A percentile compares a stretch with the other conserved stretches of the same genome.
Conservation (phyloP, 768 basidiomycete species). For the Mycena venus region DNA sequence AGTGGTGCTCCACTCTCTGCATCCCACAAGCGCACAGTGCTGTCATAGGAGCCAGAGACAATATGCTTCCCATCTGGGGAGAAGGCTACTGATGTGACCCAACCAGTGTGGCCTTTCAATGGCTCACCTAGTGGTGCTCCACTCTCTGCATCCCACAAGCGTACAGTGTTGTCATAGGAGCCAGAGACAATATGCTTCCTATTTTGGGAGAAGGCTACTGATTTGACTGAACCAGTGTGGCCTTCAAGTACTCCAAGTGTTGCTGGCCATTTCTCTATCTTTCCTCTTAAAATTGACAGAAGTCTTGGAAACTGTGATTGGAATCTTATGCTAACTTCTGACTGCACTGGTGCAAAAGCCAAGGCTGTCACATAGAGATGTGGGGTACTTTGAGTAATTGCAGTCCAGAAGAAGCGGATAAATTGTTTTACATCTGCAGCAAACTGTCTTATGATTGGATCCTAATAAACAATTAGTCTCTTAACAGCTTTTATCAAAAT, state of each 20-base stretch:
- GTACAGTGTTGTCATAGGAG: background rate
- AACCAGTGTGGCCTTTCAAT: background rate
- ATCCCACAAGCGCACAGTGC: background rate
- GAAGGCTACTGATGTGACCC: background rate
- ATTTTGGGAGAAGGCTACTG: constrained; percentile 3
- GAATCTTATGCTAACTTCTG: background rate
- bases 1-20: too few species aligned
- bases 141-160: background rate
- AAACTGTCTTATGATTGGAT: background rate
- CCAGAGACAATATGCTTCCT: background rate
- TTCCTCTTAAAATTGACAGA: background rate
- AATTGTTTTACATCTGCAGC: constrained; percentile 1
- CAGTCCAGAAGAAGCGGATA: background rate
- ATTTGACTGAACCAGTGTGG: background rate
- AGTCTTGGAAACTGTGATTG: background rate
- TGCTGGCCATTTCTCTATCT: constrained; percentile 1
- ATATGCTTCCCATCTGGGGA: background rate
- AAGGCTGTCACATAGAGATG: constrained; percentile 24
- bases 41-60: background rate
- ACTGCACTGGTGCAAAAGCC: constrained; percentile 6
- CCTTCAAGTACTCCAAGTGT: constrained; percentile 1
- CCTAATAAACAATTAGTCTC: background rate
- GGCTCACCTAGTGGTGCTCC: background rate
- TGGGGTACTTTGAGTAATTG: constrained; percentile 14
- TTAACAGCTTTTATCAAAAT: background rate